Base-by-base conservation (phyloP, 116 monocot genomes). In the Trichopus zeylanicus region DNA sequence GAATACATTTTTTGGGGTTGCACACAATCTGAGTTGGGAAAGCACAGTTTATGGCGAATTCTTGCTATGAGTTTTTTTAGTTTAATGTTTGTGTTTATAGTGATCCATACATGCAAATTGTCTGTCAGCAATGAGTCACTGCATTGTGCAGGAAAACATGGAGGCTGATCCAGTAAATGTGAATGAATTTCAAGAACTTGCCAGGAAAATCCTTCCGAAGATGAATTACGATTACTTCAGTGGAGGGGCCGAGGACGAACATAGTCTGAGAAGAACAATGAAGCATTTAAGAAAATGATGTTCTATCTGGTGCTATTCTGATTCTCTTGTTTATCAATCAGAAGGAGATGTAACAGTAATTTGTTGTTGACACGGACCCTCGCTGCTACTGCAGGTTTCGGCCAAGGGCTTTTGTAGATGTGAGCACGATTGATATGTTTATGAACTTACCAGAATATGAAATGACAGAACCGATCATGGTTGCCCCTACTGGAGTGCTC, bases 211-310 rank as follows among this genome's bases (percentile, higher is more conserved):
- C 26, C 74, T 91, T 34, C 91, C 83, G 19, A 91, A 91, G 61
- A 86, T 80, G 86, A 48, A 67, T 54, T 91, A 74, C 62, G 91
- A 91, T 60, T 91, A 29, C 73, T 73, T 72, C 52, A 69, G 64
- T 29, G 86, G 91, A 48, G 91, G 91, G 65, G 91, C 91, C 24
- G 91, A 86, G 27, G 91, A 86, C 67, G 60, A 86, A 56, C 69
- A 75, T 42, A 80, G 86, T 46, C 73, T 91, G 64, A 73, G 55
- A 83, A 86, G 72, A 91, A 86, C 42, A 72, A 75, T 22, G 38
- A 72, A 58, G 91, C 91, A 39, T 91, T 78, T 53, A 53, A 60
- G 63, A 86, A 83, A 78, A 91, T 91, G 24, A 31, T 68, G 86
- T 83, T 80, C 6, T 42, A 4, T 49, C 28, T 35, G 26, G 42